Percentiles rank a stretch among this genome's conserved stretches.
Conservation (phyloP, 2,329 filamentous ascomycete species). For the Podosphaera xanthii region DNA sequence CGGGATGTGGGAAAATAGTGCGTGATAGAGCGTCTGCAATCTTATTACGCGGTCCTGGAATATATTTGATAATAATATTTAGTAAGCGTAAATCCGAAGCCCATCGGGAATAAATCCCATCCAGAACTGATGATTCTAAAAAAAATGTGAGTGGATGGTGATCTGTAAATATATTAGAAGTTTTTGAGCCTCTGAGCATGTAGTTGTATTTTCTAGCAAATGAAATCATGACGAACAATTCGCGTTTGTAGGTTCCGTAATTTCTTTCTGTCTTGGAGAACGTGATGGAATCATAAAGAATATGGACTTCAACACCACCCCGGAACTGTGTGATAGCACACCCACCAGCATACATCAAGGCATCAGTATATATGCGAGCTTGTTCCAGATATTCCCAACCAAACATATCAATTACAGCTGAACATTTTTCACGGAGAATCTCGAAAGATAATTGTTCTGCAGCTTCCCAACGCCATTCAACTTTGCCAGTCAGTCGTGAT, state of each 20-base stretch:
- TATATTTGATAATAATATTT: not conserved
- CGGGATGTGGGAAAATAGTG: not conserved
- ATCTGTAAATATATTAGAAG: not conserved
- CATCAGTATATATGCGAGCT: not conserved
- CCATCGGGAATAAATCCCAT: constrained; percentile 1
- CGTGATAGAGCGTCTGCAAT: not conserved
- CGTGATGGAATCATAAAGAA: not conserved
- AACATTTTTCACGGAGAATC: not conserved
- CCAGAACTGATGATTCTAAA: not conserved
- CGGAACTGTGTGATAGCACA: not conserved
- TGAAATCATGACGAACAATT: not conserved
- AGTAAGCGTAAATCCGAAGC: not conserved
- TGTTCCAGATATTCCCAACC: not conserved
- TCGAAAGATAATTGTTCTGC: constrained; percentile 1
- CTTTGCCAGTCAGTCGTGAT: not conserved
- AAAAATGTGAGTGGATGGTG: not conserved
- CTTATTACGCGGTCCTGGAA: not conserved
- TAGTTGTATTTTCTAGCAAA: not conserved
- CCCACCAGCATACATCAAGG: not conserved
- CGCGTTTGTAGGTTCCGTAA: not conserved
- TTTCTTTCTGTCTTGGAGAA: not conserved
- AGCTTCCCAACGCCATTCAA: not conserved
- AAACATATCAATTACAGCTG: not conserved
- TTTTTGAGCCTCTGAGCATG: not conserved
- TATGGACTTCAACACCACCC: not conserved